phyloP scores from a whole-genome alignment of 495 filamentous ascomycete species.

The Aspergillus sclerotiicarbonarius region DNA sequence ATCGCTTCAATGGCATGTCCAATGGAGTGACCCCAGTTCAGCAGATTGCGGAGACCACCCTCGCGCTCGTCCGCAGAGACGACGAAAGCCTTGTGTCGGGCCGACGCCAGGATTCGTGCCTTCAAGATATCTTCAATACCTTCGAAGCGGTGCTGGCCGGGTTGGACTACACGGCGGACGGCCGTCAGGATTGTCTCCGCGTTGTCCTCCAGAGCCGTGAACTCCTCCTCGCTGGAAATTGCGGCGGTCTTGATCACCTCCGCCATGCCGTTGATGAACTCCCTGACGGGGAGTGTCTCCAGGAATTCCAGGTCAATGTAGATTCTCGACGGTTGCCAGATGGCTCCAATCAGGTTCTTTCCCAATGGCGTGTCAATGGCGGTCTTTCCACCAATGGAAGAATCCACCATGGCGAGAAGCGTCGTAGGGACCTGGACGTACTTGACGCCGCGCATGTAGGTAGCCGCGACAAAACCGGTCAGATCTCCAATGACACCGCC shows the following conservation, averaged over 20 bases:
- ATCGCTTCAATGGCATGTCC: conserved; percentile 96
- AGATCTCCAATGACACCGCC: conserved; percentile 97
- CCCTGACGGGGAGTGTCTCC: conserved; percentile 83
- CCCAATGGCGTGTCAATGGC: conserved; percentile 96
- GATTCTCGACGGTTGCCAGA: conserved; percentile 92
- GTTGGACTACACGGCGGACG: conserved; percentile 56
- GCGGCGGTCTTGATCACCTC: conserved; percentile 98
- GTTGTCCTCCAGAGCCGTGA: conserved; percentile 78
- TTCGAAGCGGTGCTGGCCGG: conserved; percentile 57
- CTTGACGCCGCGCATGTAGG: conserved; percentile 95
- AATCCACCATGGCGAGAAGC: conserved; percentile 95
- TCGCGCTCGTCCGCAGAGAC: conserved; percentile 93
- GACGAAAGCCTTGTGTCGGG: conserved; percentile 86
- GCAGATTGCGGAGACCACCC: conserved; percentile 87
- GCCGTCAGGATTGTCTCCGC: conserved; percentile 71
- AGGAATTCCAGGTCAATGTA: conserved; percentile 94
- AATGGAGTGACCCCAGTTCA: conserved; percentile 98
- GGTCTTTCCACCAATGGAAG: conserved; percentile 96
- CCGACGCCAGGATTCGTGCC: conserved; percentile 83
- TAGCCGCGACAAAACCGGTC: conserved; percentile 94
- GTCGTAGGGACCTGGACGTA: conserved; percentile 97
- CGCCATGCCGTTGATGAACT: conserved; percentile 99
- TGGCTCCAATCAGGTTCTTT: conserved; percentile 94
- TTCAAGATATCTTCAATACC: conserved; percentile 75
- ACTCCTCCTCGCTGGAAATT: conserved; percentile 89